These are phyloP conservation scores for Naumovozyma dairenensis DNA, from an alignment of 805 yeast genomes.

Conservation along the genomic window DNA sequence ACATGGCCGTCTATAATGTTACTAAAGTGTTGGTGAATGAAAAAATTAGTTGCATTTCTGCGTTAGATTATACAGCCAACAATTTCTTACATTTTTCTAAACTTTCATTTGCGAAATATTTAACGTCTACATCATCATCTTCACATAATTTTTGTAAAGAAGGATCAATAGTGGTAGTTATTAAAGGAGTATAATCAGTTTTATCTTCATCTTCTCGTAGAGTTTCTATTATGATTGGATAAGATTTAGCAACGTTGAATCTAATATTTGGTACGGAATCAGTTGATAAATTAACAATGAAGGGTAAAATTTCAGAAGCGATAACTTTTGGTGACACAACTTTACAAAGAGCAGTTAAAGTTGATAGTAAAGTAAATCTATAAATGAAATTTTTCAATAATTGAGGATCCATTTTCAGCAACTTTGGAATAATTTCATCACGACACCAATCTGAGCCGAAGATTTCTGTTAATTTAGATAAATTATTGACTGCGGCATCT, in stretches of 20 bases:
- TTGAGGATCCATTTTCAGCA: constrained; percentile 40
- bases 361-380: constrained; percentile 83
- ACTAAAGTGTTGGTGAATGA: too few relatives aligned
- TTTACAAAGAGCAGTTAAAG: constrained; percentile 73
- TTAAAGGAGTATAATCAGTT: constrained; percentile 27
- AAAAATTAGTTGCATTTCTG: too few relatives aligned
- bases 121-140: constrained; percentile 83
- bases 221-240: constrained; percentile 49
- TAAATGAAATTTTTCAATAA: constrained; percentile 63
- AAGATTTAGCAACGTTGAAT: constrained; percentile 87
- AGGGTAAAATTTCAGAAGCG: constrained; percentile 64
- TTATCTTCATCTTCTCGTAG: constrained; percentile 29
- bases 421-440: constrained; percentile 66
- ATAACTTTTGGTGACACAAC: constrained; percentile 53
- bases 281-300: constrained; percentile 54
- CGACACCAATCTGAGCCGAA: constrained; percentile 95
- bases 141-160: constrained; percentile 51
- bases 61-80: constrained; percentile 1
- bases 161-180: constrained; percentile 48
- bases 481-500: constrained; percentile 86
- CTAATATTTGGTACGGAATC: constrained; percentile 93
- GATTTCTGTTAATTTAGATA: constrained; percentile 68
- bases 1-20: too few relatives aligned
- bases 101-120: constrained; percentile 70
- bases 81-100: constrained; percentile 29